A percentile compares a stretch with the other conserved stretches of the same genome.
phyloP scores from a whole-genome alignment of 2,329 filamentous ascomycete species.

The Chaetomium strumarium region DNA sequence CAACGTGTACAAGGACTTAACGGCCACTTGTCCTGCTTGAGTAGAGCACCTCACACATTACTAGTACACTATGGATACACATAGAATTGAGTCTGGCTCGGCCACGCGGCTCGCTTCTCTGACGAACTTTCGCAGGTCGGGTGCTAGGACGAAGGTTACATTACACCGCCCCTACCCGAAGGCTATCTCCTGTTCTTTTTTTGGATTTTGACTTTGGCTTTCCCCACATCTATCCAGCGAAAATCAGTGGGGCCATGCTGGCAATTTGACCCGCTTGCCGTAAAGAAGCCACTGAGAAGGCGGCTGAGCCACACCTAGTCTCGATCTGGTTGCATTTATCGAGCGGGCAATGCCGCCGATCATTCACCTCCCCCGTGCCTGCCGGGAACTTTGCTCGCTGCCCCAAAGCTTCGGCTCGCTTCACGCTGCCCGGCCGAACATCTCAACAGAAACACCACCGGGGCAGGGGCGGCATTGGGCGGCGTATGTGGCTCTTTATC shows the following conservation, averaged over 20 bases:
- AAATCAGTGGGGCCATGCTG: background rate
- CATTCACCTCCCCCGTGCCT: background rate
- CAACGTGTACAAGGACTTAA: no score
- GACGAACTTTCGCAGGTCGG: no score
- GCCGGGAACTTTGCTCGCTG: slow-evolving; percentile 13
- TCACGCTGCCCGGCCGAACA: background rate
- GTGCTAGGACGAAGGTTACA: slow-evolving; percentile 23
- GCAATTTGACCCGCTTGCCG: slow-evolving; percentile 10
- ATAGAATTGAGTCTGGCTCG: slow-evolving; percentile 11
- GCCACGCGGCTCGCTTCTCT: no score
- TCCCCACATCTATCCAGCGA: slow-evolving; percentile 18
- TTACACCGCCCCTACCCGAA: slow-evolving; percentile 22
- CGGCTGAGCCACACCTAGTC: slow-evolving; percentile 23
- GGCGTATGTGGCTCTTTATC: background rate
- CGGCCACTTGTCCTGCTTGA: no score
- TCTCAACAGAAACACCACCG: background rate
- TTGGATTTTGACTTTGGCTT: slow-evolving; percentile 26
- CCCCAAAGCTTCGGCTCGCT: background rate
- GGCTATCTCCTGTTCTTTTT: slow-evolving; percentile 23
- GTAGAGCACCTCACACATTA: no score
- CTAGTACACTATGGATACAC: background rate
- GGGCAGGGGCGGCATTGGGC: background rate
- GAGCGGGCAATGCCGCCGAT: slow-evolving; percentile 13
- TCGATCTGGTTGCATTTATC: slow-evolving; percentile 14
- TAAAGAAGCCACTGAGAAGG: slow-evolving; percentile 17